phyloP scores from a whole-genome alignment of 2,329 filamentous ascomycete species.

The Phialophora verrucosa region DNA sequence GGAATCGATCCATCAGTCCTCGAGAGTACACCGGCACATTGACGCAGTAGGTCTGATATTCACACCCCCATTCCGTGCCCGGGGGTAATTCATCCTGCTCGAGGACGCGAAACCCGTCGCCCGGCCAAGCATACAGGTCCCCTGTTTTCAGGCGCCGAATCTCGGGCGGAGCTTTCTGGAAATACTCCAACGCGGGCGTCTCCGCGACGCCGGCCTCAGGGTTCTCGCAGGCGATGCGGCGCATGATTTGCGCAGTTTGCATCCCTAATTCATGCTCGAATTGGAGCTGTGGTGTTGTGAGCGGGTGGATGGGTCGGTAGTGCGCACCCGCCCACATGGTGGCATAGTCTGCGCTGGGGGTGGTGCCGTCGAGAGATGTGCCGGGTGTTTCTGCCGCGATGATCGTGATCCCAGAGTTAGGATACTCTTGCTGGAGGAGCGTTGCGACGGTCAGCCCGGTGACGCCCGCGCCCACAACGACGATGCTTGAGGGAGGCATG shows the following conservation, averaged over 20 bases:
- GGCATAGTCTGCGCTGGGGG: slow-evolving; percentile 51
- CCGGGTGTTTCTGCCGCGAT: slow-evolving; percentile 50
- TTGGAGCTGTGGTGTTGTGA: slow-evolving; percentile 45
- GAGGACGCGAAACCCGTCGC: slow-evolving; percentile 47
- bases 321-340: slow-evolving; percentile 56
- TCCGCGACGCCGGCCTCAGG: slow-evolving; percentile 48
- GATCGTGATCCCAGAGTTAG: slow-evolving; percentile 48
- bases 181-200: slow-evolving; percentile 50
- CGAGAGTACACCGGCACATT: slow-evolving; percentile 54
- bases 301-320: slow-evolving; percentile 52
- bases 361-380: slow-evolving; percentile 31
- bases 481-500: slow-evolving; percentile 18
- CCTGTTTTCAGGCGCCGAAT: slow-evolving; percentile 41
- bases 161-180: slow-evolving; percentile 45
- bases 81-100: slow-evolving; percentile 38
- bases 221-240: slow-evolving; percentile 43
- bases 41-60: slow-evolving; percentile 50
- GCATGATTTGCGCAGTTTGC: slow-evolving; percentile 49
- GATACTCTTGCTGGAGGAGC: slow-evolving; percentile 39
- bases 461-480: slow-evolving; percentile 39
- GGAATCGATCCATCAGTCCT: slow-evolving; percentile 49
- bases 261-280: slow-evolving; percentile 47
- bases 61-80: slow-evolving; percentile 49
- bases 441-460: slow-evolving; percentile 37
- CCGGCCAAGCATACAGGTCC: slow-evolving; percentile 40